phyloP scores from a whole-genome alignment of 208 protist species.

The Leptomonas seymouri region DNA sequence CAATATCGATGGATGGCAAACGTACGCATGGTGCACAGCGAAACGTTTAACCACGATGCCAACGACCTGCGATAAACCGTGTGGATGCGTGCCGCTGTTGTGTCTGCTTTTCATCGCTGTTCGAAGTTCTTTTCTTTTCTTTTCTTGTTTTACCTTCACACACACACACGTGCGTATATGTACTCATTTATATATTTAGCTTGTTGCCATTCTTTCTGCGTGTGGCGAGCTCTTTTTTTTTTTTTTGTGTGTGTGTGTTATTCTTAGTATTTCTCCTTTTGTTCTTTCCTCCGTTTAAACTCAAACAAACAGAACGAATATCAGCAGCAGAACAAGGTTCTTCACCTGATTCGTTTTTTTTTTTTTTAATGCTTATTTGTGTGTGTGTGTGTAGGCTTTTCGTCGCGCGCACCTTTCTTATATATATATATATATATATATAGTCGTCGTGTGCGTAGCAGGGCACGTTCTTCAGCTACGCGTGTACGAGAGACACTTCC shows the following conservation, averaged over 20 bases:
- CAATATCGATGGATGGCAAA: too few species aligned
- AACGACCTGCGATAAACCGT: background rate
- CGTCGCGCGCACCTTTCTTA: too few species aligned
- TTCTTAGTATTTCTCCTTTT: conserved; percentile 21
- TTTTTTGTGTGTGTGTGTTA: conserved; percentile 9
- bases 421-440: too few species aligned
- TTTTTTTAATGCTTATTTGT: background rate
- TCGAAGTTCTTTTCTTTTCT: background rate
- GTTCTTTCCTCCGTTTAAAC: too few species aligned
- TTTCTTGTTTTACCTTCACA: background rate
- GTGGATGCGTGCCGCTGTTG: background rate
- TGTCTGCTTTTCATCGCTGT: conserved; percentile 8
- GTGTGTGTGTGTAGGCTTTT: too few species aligned
- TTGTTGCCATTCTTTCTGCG: background rate
- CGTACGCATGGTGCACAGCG: too few species aligned
- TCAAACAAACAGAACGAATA: too few species aligned
- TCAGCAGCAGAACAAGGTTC: conserved; percentile 12
- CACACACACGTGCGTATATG: too few species aligned
- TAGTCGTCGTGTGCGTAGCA: conserved; percentile 16
- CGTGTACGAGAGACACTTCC: conserved; percentile 7
- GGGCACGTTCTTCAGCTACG: conserved; percentile 25
- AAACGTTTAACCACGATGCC: too few species aligned
- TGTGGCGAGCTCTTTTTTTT: conserved; percentile 8
- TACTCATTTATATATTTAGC: background rate
- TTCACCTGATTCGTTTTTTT: conserved; percentile 8